Evolutionary conservation across 2,329 filamentous ascomycete genomes (phyloP).

Genomic region (Clonostachys rhizophaga): DNA sequence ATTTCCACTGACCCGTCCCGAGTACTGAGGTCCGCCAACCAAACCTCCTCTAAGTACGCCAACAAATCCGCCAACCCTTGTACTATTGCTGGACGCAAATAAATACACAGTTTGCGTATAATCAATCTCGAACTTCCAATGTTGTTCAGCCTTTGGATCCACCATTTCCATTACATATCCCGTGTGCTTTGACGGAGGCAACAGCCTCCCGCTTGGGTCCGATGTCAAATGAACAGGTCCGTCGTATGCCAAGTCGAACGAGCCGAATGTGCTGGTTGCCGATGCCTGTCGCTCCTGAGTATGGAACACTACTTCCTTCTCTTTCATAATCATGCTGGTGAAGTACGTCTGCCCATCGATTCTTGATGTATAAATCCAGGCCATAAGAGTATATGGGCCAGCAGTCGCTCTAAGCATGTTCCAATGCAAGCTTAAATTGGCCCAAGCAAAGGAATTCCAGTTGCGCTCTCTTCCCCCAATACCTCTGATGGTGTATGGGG

Average conservation of each 20-base stretch:
- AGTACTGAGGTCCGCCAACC: conserved; percentile 7
- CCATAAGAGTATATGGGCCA: conserved; percentile 7
- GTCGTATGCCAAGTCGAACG: conserved; percentile 5
- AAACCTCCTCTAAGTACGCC: conserved; percentile 6
- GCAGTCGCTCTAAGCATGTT: conserved; percentile 7
- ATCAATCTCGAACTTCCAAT: conserved; percentile 8
- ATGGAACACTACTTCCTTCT: conserved; percentile 7
- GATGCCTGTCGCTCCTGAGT: conserved; percentile 4
- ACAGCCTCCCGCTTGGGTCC: conserved; percentile 3
- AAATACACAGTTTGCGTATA: conserved; percentile 7
- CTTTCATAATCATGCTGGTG: conserved; percentile 7
- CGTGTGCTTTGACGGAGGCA: conserved; percentile 6
- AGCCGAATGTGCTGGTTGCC: conserved; percentile 4
- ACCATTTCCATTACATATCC: conserved; percentile 8
- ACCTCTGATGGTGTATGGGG: conserved; percentile 7
- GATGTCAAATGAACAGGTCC: conserved; percentile 6
- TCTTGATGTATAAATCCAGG: conserved; percentile 6
- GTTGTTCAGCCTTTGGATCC: conserved; percentile 3
- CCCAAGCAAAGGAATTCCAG: conserved; percentile 9
- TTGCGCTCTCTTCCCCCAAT: conserved; percentile 8
- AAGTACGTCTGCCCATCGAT: conserved; percentile 8
- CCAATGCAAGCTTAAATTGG: conserved; percentile 6
- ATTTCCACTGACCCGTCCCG: conserved; percentile 6
- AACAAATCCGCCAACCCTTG: conserved; percentile 6
- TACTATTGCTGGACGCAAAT: conserved; percentile 4